phyloP scores from a whole-genome alignment of 2,329 filamentous ascomycete species.

The Cordyceps javanica region DNA sequence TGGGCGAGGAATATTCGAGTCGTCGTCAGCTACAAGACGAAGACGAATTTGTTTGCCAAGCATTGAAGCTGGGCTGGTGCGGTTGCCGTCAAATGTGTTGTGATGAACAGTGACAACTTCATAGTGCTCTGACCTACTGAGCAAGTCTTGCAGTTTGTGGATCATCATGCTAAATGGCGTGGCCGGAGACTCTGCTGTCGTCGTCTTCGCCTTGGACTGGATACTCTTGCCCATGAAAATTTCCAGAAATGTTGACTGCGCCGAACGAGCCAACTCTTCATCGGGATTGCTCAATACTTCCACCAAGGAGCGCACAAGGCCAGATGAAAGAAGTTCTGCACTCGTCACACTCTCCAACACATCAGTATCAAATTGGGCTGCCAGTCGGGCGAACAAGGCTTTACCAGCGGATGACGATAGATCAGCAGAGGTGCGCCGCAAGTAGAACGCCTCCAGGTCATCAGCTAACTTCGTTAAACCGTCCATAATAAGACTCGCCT shows the following conservation, averaged over 20 bases:
- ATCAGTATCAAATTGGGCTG: constrained; percentile 81
- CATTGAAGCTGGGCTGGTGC: constrained; percentile 91
- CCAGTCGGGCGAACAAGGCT: constrained; percentile 67
- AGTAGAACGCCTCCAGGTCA: constrained; percentile 67
- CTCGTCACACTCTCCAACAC: constrained; percentile 91
- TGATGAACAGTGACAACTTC: constrained; percentile 95
- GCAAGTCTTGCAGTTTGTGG: constrained; percentile 88
- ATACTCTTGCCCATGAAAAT: constrained; percentile 81
- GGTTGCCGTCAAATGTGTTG: constrained; percentile 81
- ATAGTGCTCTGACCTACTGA: constrained; percentile 96
- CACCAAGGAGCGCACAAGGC: constrained; percentile 77
- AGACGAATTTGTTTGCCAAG: constrained; percentile 90
- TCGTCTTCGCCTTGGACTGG: constrained; percentile 58
- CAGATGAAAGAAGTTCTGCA: constrained; percentile 85
- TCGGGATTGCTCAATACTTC: constrained; percentile 72
- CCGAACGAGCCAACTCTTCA: constrained; percentile 54
- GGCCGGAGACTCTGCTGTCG: constrained; percentile 60
- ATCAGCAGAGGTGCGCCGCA: constrained; percentile 43
- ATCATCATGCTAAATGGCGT: constrained; percentile 88
- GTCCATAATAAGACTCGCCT: constrained; percentile 69
- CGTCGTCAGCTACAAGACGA: constrained; percentile 81
- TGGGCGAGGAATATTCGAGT: constrained; percentile 78
- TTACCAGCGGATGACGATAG: constrained; percentile 47
- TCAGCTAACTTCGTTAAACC: constrained; percentile 65
- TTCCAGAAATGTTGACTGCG: constrained; percentile 78